Evolutionary conservation across 208 protist genomes (phyloP).

Genomic region (Wallacemonas collosoma): DNA sequence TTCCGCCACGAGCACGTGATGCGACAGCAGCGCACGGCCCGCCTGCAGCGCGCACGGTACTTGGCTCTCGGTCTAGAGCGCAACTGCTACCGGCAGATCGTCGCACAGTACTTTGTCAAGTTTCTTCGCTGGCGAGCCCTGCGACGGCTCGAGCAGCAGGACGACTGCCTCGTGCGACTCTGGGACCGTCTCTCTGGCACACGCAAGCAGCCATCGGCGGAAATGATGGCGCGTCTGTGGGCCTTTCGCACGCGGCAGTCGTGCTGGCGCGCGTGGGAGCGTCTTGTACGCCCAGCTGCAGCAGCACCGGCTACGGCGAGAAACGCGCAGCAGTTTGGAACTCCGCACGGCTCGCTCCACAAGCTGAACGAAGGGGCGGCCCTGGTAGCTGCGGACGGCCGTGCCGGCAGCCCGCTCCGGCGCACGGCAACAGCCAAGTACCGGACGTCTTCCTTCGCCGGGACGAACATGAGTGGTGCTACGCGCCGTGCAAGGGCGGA

Average conservation of each 20-base stretch:
- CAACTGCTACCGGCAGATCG: neutral
- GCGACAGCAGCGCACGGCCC: constrained; percentile 39
- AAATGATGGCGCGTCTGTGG: constrained; percentile 41
- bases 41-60: constrained; percentile 27
- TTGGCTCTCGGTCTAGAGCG: constrained; percentile 15
- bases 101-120: constrained; percentile 25
- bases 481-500: neutral
- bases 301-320: neutral
- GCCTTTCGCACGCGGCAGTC: constrained; percentile 4
- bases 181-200: neutral
- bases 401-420: constrained; percentile 23
- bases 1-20: constrained; percentile 60
- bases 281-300: constrained; percentile 10
- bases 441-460: constrained; percentile 13
- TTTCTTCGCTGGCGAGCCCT: constrained; percentile 27
- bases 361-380: neutral
- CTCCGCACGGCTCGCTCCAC: too few relatives aligned
- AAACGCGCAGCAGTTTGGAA: too few relatives aligned
- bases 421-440: constrained; percentile 23
- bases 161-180: constrained; percentile 20
- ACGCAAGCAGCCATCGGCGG: constrained; percentile 24
- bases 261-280: constrained; percentile 32
- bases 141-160: constrained; percentile 5
- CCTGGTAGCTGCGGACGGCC: constrained; percentile 1
- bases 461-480: neutral